A percentile compares a stretch with the other conserved stretches of the same genome.
These are phyloP conservation scores for Mortierella alpina DNA, from an alignment of 192 early-diverging fungal genomes.

Conservation along the genomic window DNA sequence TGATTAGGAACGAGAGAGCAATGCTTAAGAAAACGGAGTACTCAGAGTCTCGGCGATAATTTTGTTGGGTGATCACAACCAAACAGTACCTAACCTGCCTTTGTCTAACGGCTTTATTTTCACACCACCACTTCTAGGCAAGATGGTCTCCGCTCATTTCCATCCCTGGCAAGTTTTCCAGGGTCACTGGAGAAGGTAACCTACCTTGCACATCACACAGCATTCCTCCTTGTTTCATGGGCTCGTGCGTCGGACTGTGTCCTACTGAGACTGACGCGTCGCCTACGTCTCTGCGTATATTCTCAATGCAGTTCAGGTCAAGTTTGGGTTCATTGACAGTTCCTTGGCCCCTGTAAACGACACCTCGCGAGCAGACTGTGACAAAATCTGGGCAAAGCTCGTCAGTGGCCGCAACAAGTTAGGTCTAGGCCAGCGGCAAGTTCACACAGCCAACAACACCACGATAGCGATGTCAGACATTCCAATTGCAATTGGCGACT, in stretches of 20 bases:
- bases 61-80: no score
- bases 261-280: not conserved
- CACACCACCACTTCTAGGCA: slow-evolving; percentile 6
- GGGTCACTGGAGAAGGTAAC: slow-evolving; percentile 47
- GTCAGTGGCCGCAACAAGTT: slow-evolving; percentile 47
- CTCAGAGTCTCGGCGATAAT: no score
- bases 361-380: slow-evolving; percentile 14
- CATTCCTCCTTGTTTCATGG: not conserved
- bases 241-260: not conserved
- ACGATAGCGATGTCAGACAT: slow-evolving; percentile 33
- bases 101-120: not conserved
- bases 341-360: slow-evolving; percentile 18
- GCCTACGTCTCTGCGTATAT: not conserved
- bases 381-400: slow-evolving; percentile 20
- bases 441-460: slow-evolving; percentile 19
- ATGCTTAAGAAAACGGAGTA: no score
- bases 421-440: slow-evolving; percentile 41
- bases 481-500: slow-evolving; percentile 28
- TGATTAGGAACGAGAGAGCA: no score
- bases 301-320: slow-evolving; percentile 25
- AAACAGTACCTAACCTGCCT: not conserved
- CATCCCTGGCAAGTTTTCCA: slow-evolving; percentile 44
- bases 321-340: slow-evolving; percentile 46
- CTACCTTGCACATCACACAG: not conserved
- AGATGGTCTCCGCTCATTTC: slow-evolving; percentile 37